Percentiles rank a stretch among this genome's conserved stretches.
phyloP scores from a whole-genome alignment of 768 basidiomycete genomes.

The Fomitopsis pulvina region DNA sequence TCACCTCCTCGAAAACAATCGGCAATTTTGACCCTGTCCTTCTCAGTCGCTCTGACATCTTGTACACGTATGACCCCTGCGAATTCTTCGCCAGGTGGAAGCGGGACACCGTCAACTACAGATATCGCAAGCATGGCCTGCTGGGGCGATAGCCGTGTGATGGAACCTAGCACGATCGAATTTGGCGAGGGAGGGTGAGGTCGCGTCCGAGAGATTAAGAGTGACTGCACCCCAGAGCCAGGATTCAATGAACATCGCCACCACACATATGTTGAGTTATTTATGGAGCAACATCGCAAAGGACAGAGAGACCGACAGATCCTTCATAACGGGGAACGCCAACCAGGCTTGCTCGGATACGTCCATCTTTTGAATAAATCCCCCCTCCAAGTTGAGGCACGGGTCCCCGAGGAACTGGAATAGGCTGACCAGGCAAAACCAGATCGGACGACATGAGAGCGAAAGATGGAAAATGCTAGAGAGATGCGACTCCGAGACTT shows the following conservation, averaged over 20 bases:
- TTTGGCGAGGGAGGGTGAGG: conserved; percentile 65
- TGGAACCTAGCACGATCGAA: conserved; percentile 74
- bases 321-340: conserved; percentile 57
- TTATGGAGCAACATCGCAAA: conserved; percentile 13
- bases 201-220: conserved; percentile 58
- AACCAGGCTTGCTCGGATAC: conserved; percentile 63
- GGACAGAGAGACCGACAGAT: conserved; percentile 51
- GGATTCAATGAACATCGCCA: conserved; percentile 7
- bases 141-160: conserved; percentile 76
- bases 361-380: conserved; percentile 56
- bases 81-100: conserved; percentile 83
- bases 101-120: conserved; percentile 80
- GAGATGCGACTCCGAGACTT: conserved; percentile 7
- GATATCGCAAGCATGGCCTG: conserved; percentile 82
- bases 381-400: conserved; percentile 57
- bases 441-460: conserved; percentile 19
- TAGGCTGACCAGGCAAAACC: conserved; percentile 76
- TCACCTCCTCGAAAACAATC: conserved; percentile 92
- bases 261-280: conserved; percentile 7
- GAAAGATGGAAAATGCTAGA: conserved; percentile 2
- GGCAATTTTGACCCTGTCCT: conserved; percentile 82
- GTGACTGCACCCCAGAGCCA: conserved; percentile 32
- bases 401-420: conserved; percentile 49
- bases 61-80: conserved; percentile 82
- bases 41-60: conserved; percentile 87